phyloP scores from a whole-genome alignment of 768 basidiomycete genomes.

The Termitomyces sp. region DNA sequence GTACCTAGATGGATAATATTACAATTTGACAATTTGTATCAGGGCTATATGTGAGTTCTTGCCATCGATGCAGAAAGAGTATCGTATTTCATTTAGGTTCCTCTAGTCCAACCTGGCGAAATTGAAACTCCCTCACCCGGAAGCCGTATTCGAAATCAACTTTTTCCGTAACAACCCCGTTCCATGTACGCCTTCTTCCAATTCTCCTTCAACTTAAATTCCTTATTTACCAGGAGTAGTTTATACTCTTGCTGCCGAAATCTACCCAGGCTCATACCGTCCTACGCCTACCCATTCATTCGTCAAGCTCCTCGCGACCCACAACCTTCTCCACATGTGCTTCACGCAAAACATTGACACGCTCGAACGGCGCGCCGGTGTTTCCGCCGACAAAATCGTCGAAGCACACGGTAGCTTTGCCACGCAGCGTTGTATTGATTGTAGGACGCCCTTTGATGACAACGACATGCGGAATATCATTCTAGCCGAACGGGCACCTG shows the following conservation, averaged over 20 bases:
- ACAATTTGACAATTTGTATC: not conserved
- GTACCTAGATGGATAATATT: not conserved
- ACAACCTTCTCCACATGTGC: conserved; percentile 65
- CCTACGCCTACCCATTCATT: conserved; percentile 92
- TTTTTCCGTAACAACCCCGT: conserved; percentile 79
- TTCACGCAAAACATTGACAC: conserved; percentile 95
- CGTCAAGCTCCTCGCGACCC: conserved; percentile 71
- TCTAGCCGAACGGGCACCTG: not conserved
- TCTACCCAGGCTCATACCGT: conserved; percentile 86
- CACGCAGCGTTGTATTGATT: conserved; percentile 75
- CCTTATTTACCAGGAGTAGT: conserved; percentile 35
- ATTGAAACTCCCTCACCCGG: conserved; percentile 85
- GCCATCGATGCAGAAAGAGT: not conserved
- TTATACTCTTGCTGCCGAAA: conserved; percentile 88
- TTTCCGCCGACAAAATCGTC: no score
- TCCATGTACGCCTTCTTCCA: conserved; percentile 52
- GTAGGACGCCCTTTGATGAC: conserved; percentile 51
- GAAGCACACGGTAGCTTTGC: conserved; percentile 98
- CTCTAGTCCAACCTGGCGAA: conserved; percentile 68
- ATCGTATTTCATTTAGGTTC: not conserved
- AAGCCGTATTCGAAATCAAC: conserved; percentile 90
- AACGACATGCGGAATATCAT: conserved; percentile 55
- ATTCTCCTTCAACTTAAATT: not conserved
- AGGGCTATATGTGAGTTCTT: conserved; percentile 49
- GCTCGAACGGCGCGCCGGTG: conserved; percentile 78